Conservation (phyloP, 495 filamentous ascomycete species). For the Beverwykella pulmonaria region DNA sequence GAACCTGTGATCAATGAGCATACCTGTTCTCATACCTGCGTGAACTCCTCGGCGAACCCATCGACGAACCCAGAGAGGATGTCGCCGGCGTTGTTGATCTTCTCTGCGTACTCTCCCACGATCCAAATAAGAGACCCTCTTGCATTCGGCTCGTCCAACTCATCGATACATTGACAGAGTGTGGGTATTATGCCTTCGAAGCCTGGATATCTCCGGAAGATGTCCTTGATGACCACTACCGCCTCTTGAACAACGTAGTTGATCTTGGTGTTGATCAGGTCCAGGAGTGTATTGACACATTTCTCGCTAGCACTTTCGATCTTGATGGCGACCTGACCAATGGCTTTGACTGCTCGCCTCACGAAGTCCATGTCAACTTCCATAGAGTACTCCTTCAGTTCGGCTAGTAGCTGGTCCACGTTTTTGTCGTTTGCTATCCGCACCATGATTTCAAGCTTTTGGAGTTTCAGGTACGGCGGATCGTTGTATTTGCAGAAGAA, state of each 20-base stretch:
- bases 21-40: slow-evolving; percentile 58
- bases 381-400: slow-evolving; percentile 94
- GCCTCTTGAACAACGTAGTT: slow-evolving; percentile 99
- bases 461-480: slow-evolving; percentile 93
- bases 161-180: slow-evolving; percentile 94
- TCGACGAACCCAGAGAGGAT: slow-evolving; percentile 86
- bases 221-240: slow-evolving; percentile 97
- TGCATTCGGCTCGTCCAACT: slow-evolving; percentile 92
- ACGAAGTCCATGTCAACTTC: slow-evolving; percentile 99
- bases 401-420: slow-evolving; percentile 89
- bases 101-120: slow-evolving; percentile 97
- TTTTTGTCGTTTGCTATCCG: slow-evolving; percentile 98
- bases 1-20: neutral
- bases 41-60: slow-evolving; percentile 89
- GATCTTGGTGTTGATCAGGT: slow-evolving; percentile 94
- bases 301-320: slow-evolving; percentile 91
- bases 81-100: slow-evolving; percentile 95
- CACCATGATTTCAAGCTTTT: slow-evolving; percentile 99
- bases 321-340: slow-evolving; percentile 97
- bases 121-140: slow-evolving; percentile 96
- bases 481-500: slow-evolving; percentile 99
- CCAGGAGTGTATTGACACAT: slow-evolving; percentile 90
- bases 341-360: slow-evolving; percentile 87
- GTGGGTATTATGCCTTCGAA: slow-evolving; percentile 98
- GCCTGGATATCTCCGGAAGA: slow-evolving; percentile 94